Conservation (phyloP, 805 yeast genomes). For the Hanseniaspora guilliermondii region DNA sequence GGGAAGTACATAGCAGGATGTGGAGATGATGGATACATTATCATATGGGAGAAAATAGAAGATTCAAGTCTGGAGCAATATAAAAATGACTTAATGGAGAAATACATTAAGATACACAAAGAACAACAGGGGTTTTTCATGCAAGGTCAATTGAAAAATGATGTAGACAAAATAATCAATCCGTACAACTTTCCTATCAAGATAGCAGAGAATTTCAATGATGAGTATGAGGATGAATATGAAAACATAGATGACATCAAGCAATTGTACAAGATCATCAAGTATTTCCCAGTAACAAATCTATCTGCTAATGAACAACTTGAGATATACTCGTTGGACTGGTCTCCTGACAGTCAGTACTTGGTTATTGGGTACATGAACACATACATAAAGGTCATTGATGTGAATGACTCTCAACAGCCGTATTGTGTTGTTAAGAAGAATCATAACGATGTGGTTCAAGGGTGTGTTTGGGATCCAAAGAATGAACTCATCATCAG, state of each 20-base stretch:
- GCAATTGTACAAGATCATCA: conserved; percentile 58
- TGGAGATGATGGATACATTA: conserved; percentile 85
- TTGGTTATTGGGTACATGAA: conserved; percentile 62
- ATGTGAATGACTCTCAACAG: neutral
- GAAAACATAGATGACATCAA: conserved; percentile 36
- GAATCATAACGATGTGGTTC: conserved; percentile 81
- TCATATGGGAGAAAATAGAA: conserved; percentile 46
- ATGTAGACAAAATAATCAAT: conserved; percentile 1
- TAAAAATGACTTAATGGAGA: conserved; percentile 37
- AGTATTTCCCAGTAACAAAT: conserved; percentile 40
- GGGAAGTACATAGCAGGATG: conserved; percentile 55
- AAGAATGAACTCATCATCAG: conserved; percentile 61
- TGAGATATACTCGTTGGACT: conserved; percentile 80
- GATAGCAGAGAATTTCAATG: conserved; percentile 25
- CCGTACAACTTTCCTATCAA: conserved; percentile 6
- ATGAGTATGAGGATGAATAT: conserved; percentile 18
- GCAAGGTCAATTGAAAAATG: neutral
- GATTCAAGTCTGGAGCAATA: neutral
- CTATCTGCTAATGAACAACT: conserved; percentile 27
- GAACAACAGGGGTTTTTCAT: conserved; percentile 3
- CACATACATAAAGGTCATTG: conserved; percentile 11
- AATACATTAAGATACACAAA: conserved; percentile 12
- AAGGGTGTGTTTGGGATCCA: conserved; percentile 97
- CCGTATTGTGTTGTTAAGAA: conserved; percentile 8
- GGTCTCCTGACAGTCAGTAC: conserved; percentile 77